Conservation (phyloP, 345 rosid genomes). For the Euphorbia lathyris region DNA sequence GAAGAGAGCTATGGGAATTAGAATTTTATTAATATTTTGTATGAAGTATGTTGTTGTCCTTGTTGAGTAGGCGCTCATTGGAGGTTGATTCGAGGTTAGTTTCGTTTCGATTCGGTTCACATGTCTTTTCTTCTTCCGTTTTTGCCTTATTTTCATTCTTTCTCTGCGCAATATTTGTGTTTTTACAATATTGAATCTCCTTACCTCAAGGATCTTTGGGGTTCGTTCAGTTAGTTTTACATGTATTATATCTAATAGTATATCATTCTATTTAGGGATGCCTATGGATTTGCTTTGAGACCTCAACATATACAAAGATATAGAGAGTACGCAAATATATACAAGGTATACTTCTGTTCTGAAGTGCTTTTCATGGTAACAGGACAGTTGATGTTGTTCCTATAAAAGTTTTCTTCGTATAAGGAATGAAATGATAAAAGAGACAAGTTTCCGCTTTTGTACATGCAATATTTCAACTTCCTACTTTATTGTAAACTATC, state of each 20-base stretch:
- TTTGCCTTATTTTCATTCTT: background rate
- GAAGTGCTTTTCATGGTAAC: background rate
- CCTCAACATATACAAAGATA: slow-evolving; percentile 89
- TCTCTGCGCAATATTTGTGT: background rate
- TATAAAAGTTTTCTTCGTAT: background rate
- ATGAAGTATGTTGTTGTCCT: slow-evolving; percentile 90
- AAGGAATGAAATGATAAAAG: background rate
- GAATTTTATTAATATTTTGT: slow-evolving; percentile 38
- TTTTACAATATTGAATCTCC: background rate
- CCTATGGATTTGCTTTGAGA: slow-evolving; percentile 92
- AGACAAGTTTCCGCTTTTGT: background rate
- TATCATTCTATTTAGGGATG: slow-evolving; percentile 49
- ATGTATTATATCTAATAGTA: background rate
- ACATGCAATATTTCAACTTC: background rate
- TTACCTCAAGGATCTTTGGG: background rate
- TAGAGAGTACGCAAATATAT: slow-evolving; percentile 62
- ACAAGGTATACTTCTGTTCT: slow-evolving; percentile 41
- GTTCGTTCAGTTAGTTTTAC: background rate
- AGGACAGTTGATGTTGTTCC: background rate
- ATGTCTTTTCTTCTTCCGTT: background rate
- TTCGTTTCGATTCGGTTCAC: background rate
- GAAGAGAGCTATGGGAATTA: slow-evolving; percentile 65
- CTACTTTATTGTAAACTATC: background rate
- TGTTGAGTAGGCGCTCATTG: slow-evolving; percentile 88
- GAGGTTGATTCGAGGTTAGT: slow-evolving; percentile 91